phyloP scores from a whole-genome alignment of 1,284 basidiomycete species.

The Austroboletus niveus region DNA sequence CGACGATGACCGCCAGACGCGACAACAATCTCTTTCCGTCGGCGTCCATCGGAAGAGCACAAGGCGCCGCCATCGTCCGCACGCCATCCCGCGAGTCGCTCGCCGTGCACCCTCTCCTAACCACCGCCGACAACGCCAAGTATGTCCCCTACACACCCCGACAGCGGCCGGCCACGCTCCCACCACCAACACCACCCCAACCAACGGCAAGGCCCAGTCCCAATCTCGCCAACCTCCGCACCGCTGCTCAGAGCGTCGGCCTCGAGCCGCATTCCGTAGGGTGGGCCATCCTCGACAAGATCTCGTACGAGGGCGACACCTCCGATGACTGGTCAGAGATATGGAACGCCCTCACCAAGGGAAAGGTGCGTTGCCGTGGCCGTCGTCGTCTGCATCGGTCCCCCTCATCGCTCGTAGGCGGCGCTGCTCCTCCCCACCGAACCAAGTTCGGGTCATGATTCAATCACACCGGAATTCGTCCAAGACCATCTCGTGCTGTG shows the following conservation, averaged over 20 bases:
- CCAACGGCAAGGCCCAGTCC: constrained; percentile 23
- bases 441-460: no score
- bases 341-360: no score
- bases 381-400: no score
- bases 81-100: constrained; percentile 15
- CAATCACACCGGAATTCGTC: no score
- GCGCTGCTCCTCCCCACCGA: no score
- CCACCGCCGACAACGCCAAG: constrained; percentile 12
- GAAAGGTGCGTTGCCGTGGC: no score
- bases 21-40: constrained; percentile 38
- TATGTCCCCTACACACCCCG: neutral
- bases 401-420: no score
- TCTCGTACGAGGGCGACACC: constrained; percentile 40
- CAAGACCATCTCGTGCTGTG: constrained; percentile 39
- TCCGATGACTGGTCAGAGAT: no score
- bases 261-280: constrained; percentile 70
- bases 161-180: constrained; percentile 45
- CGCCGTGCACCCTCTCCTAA: constrained; percentile 62
- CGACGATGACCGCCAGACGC: constrained; percentile 29
- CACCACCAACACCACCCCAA: constrained; percentile 44
- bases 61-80: constrained; percentile 32
- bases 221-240: constrained; percentile 76
- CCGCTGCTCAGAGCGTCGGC: constrained; percentile 74
- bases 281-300: constrained; percentile 49
- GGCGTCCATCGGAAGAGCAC: constrained; percentile 51